These are phyloP conservation scores for Trichophyton equinum DNA, from an alignment of 2,329 filamentous ascomycete genomes.

Conservation along the genomic window DNA sequence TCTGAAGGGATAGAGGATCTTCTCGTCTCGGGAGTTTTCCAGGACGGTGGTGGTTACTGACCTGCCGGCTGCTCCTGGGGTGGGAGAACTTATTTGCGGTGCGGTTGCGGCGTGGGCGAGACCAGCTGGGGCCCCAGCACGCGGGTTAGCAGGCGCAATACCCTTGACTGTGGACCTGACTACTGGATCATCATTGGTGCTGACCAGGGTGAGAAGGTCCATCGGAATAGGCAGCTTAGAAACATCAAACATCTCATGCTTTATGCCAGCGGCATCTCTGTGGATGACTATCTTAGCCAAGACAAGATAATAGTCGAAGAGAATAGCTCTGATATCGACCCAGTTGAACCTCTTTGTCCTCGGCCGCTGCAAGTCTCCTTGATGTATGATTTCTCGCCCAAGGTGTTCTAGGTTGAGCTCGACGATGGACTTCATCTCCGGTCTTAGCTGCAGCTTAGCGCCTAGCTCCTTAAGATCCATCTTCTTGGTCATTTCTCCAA, in stretches of 20 bases:
- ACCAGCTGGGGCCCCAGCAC: slow-evolving; percentile 36
- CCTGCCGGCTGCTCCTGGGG: slow-evolving; percentile 26
- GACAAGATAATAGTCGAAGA: slow-evolving; percentile 95
- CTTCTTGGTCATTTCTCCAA: slow-evolving; percentile 84
- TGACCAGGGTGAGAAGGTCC: slow-evolving; percentile 87
- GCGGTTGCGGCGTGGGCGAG: slow-evolving; percentile 57
- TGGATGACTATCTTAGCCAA: slow-evolving; percentile 65
- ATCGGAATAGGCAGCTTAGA: slow-evolving; percentile 93
- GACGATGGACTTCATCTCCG: slow-evolving; percentile 70
- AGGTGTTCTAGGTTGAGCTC: slow-evolving; percentile 84
- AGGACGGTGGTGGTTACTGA: slow-evolving; percentile 37
- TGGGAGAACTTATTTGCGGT: slow-evolving; percentile 48
- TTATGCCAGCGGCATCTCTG: slow-evolving; percentile 58
- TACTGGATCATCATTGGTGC: slow-evolving; percentile 80
- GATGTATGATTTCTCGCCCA: slow-evolving; percentile 77
- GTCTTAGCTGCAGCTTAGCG: slow-evolving; percentile 69
- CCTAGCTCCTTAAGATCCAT: slow-evolving; percentile 77
- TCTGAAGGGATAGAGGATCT: slow-evolving; percentile 83
- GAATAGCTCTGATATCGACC: slow-evolving; percentile 82
- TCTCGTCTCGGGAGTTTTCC: slow-evolving; percentile 56
- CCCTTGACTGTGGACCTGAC: slow-evolving; percentile 66
- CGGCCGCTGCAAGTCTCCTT: slow-evolving; percentile 79
- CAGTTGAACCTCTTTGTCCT: slow-evolving; percentile 82
- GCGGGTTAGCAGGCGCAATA: slow-evolving; percentile 46
- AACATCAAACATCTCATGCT: slow-evolving; percentile 76